Percentiles rank a stretch among this genome's conserved stretches.
Conservation (phyloP, 306 rosid genomes). For the Senna siamea region DNA sequence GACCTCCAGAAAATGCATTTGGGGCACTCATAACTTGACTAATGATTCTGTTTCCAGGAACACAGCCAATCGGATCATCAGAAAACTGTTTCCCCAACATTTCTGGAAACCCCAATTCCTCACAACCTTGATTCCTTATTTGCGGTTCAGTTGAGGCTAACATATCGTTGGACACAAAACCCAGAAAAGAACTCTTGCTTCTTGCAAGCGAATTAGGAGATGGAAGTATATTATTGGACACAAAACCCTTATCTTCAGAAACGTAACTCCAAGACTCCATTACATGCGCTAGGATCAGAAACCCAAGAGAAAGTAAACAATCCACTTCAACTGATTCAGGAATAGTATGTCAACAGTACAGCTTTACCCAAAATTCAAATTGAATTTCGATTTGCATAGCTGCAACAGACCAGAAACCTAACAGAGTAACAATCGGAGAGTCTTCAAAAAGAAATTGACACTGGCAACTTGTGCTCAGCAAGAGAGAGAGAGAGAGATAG, state of each 20-base stretch:
- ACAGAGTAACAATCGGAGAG: conserved; percentile 15
- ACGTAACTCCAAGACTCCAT: conserved; percentile 84
- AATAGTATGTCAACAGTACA: conserved; percentile 19
- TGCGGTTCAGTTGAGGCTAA: conserved; percentile 46
- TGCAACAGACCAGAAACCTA: conserved; percentile 14
- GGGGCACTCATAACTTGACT: conserved; percentile 29
- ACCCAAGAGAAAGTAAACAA: conserved; percentile 33
- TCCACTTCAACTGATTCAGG: conserved; percentile 47
- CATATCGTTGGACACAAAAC: conserved; percentile 56
- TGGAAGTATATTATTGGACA: conserved; percentile 50
- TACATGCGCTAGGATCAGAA: conserved; percentile 31
- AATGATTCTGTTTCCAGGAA: background rate
- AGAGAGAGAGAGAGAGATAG: background rate
- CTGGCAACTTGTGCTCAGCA: conserved; percentile 18
- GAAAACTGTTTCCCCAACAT: conserved; percentile 58
- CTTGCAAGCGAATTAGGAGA: conserved; percentile 50
- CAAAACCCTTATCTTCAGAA: conserved; percentile 63
- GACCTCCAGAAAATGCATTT: conserved; percentile 51
- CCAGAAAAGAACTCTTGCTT: conserved; percentile 51
- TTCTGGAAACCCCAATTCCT: conserved; percentile 56
- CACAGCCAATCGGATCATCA: conserved; percentile 38
- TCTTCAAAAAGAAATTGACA: conserved; percentile 17
- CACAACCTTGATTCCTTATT: conserved; percentile 60
- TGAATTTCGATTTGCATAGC: conserved; percentile 32
- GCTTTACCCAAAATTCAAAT: conserved; percentile 7